A percentile compares a stretch with the other conserved stretches of the same genome.
phyloP scores from a whole-genome alignment of 1,139 yeast species.

The Protomyces macrosporus region DNA sequence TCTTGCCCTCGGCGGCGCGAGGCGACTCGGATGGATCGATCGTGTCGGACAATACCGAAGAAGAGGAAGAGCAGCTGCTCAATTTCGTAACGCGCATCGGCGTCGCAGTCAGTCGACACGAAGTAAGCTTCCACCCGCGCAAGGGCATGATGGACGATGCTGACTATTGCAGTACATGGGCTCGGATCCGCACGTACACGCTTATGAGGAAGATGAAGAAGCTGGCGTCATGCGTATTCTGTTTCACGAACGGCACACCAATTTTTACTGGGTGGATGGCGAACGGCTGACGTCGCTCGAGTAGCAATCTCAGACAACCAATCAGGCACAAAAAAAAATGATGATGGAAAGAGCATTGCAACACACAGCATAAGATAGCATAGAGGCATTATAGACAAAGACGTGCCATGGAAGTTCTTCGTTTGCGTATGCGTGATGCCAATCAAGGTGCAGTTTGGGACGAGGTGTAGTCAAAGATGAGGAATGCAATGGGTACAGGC shows the following conservation, averaged over 20 bases:
- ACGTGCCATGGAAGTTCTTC: no score
- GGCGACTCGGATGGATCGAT: not conserved
- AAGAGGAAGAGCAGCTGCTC: not conserved
- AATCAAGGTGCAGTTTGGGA: no score
- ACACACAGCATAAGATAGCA: no score
- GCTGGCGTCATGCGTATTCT: not conserved
- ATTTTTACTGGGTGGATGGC: not conserved
- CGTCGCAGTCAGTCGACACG: not conserved
- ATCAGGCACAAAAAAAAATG: no score
- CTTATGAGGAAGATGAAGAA: not conserved
- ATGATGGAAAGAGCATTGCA: no score
- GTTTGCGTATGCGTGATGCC: no score
- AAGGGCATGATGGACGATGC: not conserved
- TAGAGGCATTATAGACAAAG: no score
- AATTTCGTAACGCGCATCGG: not conserved
- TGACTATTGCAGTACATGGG: not conserved
- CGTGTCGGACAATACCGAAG: not conserved
- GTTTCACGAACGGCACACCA: not conserved
- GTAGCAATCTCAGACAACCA: conserved; percentile 22
- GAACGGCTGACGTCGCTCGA: not conserved
- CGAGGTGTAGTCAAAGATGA: no score
- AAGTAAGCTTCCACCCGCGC: not conserved
- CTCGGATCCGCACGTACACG: not conserved
- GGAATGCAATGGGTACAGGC: no score
- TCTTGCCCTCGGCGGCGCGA: not conserved